Conservation (phyloP, 371 early-diverging fungal genomes). For the Rhizopus delemar region DNA sequence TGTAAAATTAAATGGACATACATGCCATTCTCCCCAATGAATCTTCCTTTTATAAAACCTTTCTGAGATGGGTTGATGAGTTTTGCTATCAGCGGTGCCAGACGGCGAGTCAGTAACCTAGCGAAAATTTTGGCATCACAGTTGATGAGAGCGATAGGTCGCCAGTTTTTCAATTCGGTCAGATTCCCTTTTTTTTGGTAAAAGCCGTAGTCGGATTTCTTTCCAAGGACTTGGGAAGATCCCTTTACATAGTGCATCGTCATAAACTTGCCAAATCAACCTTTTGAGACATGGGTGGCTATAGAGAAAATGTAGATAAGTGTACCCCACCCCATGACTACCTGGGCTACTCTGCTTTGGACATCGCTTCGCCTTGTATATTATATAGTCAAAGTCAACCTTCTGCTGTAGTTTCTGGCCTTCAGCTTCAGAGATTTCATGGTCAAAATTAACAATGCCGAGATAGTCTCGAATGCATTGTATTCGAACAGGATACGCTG, state of each 20-base stretch:
- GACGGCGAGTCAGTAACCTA: background rate
- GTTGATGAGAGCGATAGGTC: conserved; percentile 23
- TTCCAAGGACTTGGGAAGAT: conserved; percentile 5
- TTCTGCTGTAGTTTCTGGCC: background rate
- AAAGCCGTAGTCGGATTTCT: conserved; percentile 11
- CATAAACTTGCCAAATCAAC: conserved; percentile 12
- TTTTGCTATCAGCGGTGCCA: background rate
- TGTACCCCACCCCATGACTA: background rate
- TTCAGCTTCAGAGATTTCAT: background rate
- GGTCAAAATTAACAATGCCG: background rate
- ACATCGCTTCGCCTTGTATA: background rate
- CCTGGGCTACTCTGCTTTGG: conserved; percentile 1
- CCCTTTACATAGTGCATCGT: conserved; percentile 15
- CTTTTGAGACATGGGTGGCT: background rate
- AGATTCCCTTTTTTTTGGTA: conserved; percentile 23
- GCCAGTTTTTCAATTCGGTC: conserved; percentile 22
- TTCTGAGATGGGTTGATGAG: conserved; percentile 12
- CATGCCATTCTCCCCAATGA: conserved; percentile 17
- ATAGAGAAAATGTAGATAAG: background rate
- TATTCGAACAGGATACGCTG: background rate
- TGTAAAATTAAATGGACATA: conserved; percentile 1
- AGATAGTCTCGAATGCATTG: background rate
- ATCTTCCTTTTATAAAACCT: conserved; percentile 8
- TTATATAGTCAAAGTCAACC: conserved; percentile 8
- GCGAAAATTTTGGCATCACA: conserved; percentile 14